A percentile compares a stretch with the other conserved stretches of the same genome.
phyloP scores from a whole-genome alignment of 1,284 basidiomycete genomes.

The Rhodotorula glutinis region DNA sequence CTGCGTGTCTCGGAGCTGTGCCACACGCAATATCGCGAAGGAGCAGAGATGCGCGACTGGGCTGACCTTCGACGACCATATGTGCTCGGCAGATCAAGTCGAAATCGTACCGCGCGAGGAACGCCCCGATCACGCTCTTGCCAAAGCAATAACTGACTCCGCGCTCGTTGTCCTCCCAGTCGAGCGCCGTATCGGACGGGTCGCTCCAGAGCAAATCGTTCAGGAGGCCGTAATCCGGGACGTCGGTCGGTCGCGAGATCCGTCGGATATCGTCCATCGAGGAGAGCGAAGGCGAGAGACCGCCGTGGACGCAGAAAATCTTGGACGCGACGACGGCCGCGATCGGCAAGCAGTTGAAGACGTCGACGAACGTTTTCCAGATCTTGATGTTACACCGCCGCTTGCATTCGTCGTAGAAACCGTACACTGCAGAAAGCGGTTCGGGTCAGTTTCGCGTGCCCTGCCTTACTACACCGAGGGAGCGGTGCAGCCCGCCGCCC shows the following conservation, averaged over 20 bases:
- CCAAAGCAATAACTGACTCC: conserved; percentile 99
- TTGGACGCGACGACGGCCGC: conserved; percentile 98
- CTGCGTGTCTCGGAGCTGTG: too few species aligned
- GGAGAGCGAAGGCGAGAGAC: conserved; percentile 93
- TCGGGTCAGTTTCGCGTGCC: too few species aligned
- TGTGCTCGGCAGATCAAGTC: conserved; percentile 99
- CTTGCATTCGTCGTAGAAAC: conserved; percentile 99
- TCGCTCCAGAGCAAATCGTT: conserved; percentile 99
- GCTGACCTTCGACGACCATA: conserved; percentile 86
- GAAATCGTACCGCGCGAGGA: conserved; percentile 71
- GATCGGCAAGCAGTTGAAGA: conserved; percentile 98
- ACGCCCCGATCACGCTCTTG: conserved; percentile 94
- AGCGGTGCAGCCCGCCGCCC: too few species aligned
- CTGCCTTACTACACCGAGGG: too few species aligned
- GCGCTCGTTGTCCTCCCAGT: conserved; percentile 99
- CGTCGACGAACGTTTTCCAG: conserved; percentile 99
- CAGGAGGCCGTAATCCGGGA: conserved; percentile 96
- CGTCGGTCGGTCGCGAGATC: conserved; percentile 96
- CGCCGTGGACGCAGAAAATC: conserved; percentile 99
- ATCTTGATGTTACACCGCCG: conserved; percentile 99
- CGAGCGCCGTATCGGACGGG: conserved; percentile 92
- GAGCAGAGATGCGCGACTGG: neutral
- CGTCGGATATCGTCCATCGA: conserved; percentile 99
- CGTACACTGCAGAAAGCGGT: conserved; percentile 68
- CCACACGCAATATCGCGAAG: too few species aligned